phyloP scores from a whole-genome alignment of 1,284 basidiomycete species.

The Tranzscheliella williamsii region DNA sequence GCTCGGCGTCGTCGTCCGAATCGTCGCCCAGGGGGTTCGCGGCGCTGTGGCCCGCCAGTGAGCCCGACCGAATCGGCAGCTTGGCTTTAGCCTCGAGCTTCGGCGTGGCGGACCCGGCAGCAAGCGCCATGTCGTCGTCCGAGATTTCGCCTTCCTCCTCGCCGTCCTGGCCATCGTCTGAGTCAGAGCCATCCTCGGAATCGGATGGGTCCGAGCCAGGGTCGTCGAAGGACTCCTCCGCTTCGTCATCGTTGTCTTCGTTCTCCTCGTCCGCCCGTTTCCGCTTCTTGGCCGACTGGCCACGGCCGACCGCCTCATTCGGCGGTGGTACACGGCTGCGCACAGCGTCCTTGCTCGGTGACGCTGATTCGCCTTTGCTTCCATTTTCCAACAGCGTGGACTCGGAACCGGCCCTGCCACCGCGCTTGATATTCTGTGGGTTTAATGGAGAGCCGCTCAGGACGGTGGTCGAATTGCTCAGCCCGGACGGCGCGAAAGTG shows the following conservation, averaged over 20 bases:
- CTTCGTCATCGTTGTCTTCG: slow-evolving; percentile 24
- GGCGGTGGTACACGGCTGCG: background rate
- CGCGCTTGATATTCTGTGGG: slow-evolving; percentile 14
- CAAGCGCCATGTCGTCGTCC: slow-evolving; percentile 24
- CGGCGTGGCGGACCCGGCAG: background rate
- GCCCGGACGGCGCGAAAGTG: slow-evolving; percentile 29
- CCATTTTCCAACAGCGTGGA: background rate
- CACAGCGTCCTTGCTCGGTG: background rate
- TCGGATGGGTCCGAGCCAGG: background rate
- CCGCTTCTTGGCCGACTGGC: slow-evolving; percentile 6
- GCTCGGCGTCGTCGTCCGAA: slow-evolving; percentile 26
- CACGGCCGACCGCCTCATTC: background rate
- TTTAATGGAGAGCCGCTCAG: slow-evolving; percentile 36
- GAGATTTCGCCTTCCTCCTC: slow-evolving; percentile 41
- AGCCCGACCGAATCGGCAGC: slow-evolving; percentile 4
- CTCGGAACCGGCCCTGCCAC: background rate
- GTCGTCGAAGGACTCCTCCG: slow-evolving; percentile 3
- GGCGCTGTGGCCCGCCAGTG: slow-evolving; percentile 2
- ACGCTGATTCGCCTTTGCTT: background rate
- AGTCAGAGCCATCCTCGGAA: slow-evolving; percentile 1
- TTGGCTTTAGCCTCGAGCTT: slow-evolving; percentile 7
- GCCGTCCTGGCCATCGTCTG: slow-evolving; percentile 12
- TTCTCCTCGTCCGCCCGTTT: slow-evolving; percentile 20
- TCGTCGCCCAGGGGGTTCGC: slow-evolving; percentile 8
- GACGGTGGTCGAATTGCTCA: slow-evolving; percentile 26